phyloP scores from a whole-genome alignment of 352 stramenopile species.

The Pilasporangium apinafurcum region DNA sequence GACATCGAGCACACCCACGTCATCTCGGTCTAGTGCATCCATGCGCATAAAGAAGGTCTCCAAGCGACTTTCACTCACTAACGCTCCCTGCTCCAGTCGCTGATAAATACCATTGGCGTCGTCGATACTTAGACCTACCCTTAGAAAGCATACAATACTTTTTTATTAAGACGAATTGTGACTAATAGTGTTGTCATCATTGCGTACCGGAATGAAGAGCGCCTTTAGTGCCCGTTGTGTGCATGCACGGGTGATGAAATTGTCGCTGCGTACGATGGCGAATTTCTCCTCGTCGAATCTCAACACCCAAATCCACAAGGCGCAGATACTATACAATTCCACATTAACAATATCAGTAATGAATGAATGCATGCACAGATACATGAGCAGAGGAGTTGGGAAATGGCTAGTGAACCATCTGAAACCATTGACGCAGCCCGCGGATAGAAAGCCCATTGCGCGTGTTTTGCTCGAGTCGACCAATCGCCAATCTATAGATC shows the following conservation, averaged over 20 bases:
- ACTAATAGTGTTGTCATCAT: background rate
- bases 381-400: background rate
- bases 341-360: background rate
- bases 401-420: slow-evolving; percentile 34
- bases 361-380: background rate
- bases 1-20: slow-evolving; percentile 47
- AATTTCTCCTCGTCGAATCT: slow-evolving; percentile 71
- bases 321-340: slow-evolving; percentile 49
- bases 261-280: slow-evolving; percentile 32
- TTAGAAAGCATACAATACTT: background rate
- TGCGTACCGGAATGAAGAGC: slow-evolving; percentile 44
- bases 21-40: slow-evolving; percentile 55
- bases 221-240: slow-evolving; percentile 54
- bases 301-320: slow-evolving; percentile 50
- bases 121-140: slow-evolving; percentile 61
- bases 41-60: slow-evolving; percentile 49
- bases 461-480: slow-evolving; percentile 29
- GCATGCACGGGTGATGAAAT: slow-evolving; percentile 40
- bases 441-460: slow-evolving; percentile 27
- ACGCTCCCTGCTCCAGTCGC: slow-evolving; percentile 25
- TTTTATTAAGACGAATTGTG: background rate
- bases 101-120: slow-evolving; percentile 60
- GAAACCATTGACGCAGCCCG: slow-evolving; percentile 50
- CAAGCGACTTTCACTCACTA: slow-evolving; percentile 30
- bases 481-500: slow-evolving; percentile 28